phyloP scores from a whole-genome alignment of 805 yeast species.

The Starmera caribaea region DNA sequence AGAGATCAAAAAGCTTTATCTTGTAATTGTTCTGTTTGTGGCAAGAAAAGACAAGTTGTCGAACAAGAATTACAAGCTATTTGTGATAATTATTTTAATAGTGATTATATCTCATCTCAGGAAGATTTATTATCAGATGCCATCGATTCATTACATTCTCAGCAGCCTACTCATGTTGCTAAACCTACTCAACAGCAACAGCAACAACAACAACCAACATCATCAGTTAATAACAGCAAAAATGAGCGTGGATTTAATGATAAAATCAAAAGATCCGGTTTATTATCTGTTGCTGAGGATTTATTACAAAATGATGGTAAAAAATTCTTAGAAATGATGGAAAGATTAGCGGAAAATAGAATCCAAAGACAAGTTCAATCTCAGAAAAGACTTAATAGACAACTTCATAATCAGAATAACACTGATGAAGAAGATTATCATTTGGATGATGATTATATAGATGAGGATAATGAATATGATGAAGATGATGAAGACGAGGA shows the following conservation, averaged over 20 bases:
- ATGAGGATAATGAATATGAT: constrained; percentile 6
- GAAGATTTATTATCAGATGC: background rate
- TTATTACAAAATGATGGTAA: constrained; percentile 69
- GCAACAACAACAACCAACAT: background rate
- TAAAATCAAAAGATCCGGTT: constrained; percentile 26
- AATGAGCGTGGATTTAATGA: background rate
- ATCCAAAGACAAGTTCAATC: constrained; percentile 19
- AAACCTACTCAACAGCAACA: constrained; percentile 3
- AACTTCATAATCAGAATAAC: constrained; percentile 4
- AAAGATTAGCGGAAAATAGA: constrained; percentile 52
- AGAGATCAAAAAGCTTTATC: constrained; percentile 44
- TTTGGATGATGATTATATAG: constrained; percentile 2
- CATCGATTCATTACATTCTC: background rate
- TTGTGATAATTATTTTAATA: constrained; percentile 56
- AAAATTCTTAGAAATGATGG: constrained; percentile 72
- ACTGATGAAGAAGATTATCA: constrained; percentile 6
- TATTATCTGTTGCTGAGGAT: constrained; percentile 68
- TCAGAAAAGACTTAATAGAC: constrained; percentile 2
- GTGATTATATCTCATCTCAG: background rate
- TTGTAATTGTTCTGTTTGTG: constrained; percentile 74
- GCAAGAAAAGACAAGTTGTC: constrained; percentile 58
- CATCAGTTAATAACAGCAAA: too few relatives aligned
- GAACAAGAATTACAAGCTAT: constrained; percentile 70
- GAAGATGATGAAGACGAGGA: constrained; percentile 26
- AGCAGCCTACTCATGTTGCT: too few relatives aligned